Percentiles rank a stretch among this genome's conserved stretches.
phyloP scores from a whole-genome alignment of 2,329 filamentous ascomycete species.

The Orbilia ellipsospora region DNA sequence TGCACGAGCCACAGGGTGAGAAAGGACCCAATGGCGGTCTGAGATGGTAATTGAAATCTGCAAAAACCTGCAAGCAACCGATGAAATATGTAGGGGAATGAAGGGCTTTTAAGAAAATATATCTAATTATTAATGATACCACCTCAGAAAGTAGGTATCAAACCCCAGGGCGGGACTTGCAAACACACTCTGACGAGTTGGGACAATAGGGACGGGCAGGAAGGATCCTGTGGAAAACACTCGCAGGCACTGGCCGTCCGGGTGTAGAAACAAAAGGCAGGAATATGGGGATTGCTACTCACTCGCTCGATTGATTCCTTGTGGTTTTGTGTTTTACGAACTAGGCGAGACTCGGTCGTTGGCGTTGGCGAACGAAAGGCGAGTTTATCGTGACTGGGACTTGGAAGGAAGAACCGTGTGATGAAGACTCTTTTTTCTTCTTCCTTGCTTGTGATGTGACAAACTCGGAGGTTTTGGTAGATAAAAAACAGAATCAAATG shows the following conservation, averaged over 20 bases:
- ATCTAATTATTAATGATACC: constrained; percentile 1
- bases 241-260: too few relatives aligned
- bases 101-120: neutral
- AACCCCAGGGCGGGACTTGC: constrained; percentile 6
- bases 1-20: constrained; percentile 35
- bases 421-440: too few relatives aligned
- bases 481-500: neutral
- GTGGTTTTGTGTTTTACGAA: constrained; percentile 2
- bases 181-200: neutral
- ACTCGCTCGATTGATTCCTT: constrained; percentile 13
- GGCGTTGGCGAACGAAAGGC: constrained; percentile 11
- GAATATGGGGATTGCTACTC: constrained; percentile 5
- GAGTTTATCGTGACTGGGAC: too few relatives aligned
- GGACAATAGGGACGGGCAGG: neutral
- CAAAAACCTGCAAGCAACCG: constrained; percentile 12
- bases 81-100: neutral
- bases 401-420: too few relatives aligned
- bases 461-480: neutral
- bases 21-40: constrained; percentile 5
- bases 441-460: neutral
- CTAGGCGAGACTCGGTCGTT: constrained; percentile 26
- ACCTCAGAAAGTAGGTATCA: constrained; percentile 3
- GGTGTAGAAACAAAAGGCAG: neutral
- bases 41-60: neutral
- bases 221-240: neutral